These are phyloP conservation scores for Aspergillus haitiensis DNA, from an alignment of 495 filamentous ascomycete genomes.

Conservation along the genomic window DNA sequence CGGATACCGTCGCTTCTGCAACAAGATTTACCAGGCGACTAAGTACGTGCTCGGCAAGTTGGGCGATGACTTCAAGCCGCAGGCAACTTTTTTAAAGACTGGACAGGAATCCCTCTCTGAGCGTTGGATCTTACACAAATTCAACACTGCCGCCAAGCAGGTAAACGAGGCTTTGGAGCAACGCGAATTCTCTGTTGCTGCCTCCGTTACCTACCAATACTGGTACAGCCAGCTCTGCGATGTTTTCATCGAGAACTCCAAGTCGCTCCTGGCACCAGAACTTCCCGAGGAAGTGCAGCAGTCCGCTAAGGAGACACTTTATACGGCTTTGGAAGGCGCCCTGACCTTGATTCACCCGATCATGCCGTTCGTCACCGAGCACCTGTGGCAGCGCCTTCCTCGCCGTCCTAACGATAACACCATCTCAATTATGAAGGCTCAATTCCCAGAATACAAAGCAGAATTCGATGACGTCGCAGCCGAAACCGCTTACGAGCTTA, in stretches of 20 bases:
- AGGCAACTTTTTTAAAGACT: conserved; percentile 52
- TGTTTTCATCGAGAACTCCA: conserved; percentile 76
- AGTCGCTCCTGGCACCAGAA: conserved; percentile 65
- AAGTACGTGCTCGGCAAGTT: conserved; percentile 83
- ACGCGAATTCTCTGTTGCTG: conserved; percentile 69
- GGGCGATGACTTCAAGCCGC: conserved; percentile 68
- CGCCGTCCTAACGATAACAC: conserved; percentile 61
- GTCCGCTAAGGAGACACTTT: conserved; percentile 63
- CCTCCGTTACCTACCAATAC: conserved; percentile 65
- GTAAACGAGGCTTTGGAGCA: conserved; percentile 68
- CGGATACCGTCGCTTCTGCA: conserved; percentile 81
- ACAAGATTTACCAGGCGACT: conserved; percentile 90
- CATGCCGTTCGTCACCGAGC: conserved; percentile 78
- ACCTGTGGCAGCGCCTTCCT: conserved; percentile 78
- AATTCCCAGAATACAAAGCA: conserved; percentile 58
- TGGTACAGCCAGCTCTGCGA: conserved; percentile 68
- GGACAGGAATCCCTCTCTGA: conserved; percentile 72
- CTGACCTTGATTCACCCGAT: conserved; percentile 71
- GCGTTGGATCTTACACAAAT: conserved; percentile 82
- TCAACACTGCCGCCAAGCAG: conserved; percentile 70
- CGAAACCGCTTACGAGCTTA: conserved; percentile 65
- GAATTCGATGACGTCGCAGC: conserved; percentile 58
- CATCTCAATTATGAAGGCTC: conserved; percentile 65
- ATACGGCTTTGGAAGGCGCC: conserved; percentile 68
- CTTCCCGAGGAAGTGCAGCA: conserved; percentile 54